A percentile compares a stretch with the other conserved stretches of the same genome.
Conservation (phyloP, 2,329 filamentous ascomycete genomes). For the Lasiodiplodia gonubiensis region DNA sequence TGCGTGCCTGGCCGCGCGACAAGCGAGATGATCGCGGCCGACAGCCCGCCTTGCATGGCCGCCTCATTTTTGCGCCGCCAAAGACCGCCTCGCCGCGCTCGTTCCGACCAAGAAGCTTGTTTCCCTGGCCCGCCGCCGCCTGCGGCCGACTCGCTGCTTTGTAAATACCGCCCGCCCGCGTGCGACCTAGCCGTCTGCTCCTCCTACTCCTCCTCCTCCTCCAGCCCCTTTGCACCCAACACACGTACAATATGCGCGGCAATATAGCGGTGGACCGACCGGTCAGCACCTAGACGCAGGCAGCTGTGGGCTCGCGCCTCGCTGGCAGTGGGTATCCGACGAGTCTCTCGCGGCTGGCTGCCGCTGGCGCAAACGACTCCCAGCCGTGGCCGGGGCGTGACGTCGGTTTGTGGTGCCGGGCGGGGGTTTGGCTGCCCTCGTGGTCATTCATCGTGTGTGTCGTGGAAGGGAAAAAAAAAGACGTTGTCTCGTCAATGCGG, state of each 20-base stretch:
- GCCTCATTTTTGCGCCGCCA: slow-evolving; percentile 27
- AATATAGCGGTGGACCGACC: neutral
- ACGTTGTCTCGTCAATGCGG: slow-evolving; percentile 19
- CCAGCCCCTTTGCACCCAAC: neutral
- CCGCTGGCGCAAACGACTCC: slow-evolving; percentile 8
- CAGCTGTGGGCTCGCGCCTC: neutral
- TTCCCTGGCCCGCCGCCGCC: slow-evolving; percentile 1
- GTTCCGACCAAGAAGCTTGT: slow-evolving; percentile 15
- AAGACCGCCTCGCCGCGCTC: neutral
- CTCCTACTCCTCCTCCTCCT: neutral
- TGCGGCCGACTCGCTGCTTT: neutral
- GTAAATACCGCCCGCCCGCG: slow-evolving; percentile 13
- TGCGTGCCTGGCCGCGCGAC: slow-evolving; percentile 13
- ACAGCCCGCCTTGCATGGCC: slow-evolving; percentile 22
- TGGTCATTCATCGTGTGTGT: neutral
- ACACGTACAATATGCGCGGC: neutral
- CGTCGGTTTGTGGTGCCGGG: neutral
- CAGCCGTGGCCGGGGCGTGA: neutral
- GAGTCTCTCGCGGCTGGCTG: slow-evolving; percentile 18
- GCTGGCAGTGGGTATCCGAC: neutral
- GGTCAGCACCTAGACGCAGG: neutral
- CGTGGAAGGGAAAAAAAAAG: neutral
- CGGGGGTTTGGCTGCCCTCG: neutral
- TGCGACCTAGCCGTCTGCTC: neutral
- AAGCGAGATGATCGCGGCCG: slow-evolving; percentile 26